A percentile compares a stretch with the other conserved stretches of the same genome.
Conservation (phyloP, 305 asterid genomes). For the Coffea humblotiana region DNA sequence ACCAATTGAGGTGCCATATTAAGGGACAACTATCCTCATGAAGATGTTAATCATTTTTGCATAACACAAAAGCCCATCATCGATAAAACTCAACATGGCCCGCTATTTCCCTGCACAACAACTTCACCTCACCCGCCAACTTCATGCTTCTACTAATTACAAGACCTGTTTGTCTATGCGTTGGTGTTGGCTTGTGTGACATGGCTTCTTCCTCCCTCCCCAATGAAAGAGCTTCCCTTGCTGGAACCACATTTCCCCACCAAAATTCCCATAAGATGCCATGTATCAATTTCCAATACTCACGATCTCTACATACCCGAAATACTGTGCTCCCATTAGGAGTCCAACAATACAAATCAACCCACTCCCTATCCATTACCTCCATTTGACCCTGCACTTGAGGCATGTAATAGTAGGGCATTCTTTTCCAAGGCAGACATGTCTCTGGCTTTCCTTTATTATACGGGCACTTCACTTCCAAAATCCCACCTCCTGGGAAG, state of each 20-base stretch:
- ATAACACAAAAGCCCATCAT: constrained; percentile 13
- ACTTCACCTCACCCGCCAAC: constrained; percentile 67
- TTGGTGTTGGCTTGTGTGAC: constrained; percentile 59
- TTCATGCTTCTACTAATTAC: constrained; percentile 68
- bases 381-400: constrained; percentile 99
- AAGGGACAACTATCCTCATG: neutral
- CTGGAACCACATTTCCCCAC: constrained; percentile 96
- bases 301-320: constrained; percentile 64
- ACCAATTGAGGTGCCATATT: neutral
- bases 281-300: constrained; percentile 69
- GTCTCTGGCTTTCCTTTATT: constrained; percentile 88
- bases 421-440: constrained; percentile 71
- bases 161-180: constrained; percentile 72
- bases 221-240: constrained; percentile 59
- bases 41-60: neutral
- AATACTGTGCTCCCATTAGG: constrained; percentile 84
- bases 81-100: constrained; percentile 64
- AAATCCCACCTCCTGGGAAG: constrained; percentile 68
- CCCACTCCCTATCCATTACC: constrained; percentile 89
- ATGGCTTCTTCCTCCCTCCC: constrained; percentile 67
- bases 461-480: constrained; percentile 91
- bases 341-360: constrained; percentile 90
- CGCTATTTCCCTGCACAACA: constrained; percentile 83
- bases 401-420: constrained; percentile 96
- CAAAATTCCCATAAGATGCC: constrained; percentile 80